Conservation (phyloP, 331 rosid genomes). For the Telfairia occidentalis region DNA sequence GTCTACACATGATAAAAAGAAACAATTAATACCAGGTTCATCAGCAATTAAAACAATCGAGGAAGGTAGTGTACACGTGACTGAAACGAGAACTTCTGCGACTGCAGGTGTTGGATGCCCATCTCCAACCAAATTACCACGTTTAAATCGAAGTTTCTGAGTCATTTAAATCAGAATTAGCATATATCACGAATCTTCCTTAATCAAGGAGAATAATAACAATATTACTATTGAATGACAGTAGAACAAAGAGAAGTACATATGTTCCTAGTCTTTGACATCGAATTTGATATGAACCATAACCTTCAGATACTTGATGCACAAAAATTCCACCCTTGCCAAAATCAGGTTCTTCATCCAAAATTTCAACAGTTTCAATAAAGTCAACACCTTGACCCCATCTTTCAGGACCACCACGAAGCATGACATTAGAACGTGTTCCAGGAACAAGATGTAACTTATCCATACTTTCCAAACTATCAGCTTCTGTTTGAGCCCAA, state of each 20-base stretch:
- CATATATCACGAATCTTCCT: slow-evolving; percentile 1
- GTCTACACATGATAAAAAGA: background rate
- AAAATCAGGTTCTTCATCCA: slow-evolving; percentile 31
- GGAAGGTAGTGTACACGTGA: slow-evolving; percentile 55
- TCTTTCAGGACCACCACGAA: slow-evolving; percentile 74
- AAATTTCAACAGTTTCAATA: slow-evolving; percentile 34
- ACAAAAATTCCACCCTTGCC: slow-evolving; percentile 39
- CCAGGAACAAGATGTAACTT: slow-evolving; percentile 72
- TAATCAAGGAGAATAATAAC: background rate
- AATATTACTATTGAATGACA: background rate
- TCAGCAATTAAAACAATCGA: slow-evolving; percentile 70
- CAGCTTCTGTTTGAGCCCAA: slow-evolving; percentile 43
- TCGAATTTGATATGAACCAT: slow-evolving; percentile 46
- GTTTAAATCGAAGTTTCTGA: slow-evolving; percentile 62
- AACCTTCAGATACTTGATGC: slow-evolving; percentile 37
- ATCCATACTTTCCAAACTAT: slow-evolving; percentile 35
- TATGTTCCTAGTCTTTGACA: slow-evolving; percentile 58
- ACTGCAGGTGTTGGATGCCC: slow-evolving; percentile 75
- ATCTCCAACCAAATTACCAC: slow-evolving; percentile 82
- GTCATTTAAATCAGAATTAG: slow-evolving; percentile 28
- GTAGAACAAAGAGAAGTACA: slow-evolving; percentile 40
- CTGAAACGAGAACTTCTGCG: slow-evolving; percentile 39
- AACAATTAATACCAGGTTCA: slow-evolving; percentile 50
- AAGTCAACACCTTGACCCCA: slow-evolving; percentile 51
- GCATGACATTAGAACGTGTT: slow-evolving; percentile 46